phyloP scores from a whole-genome alignment of 164 flowering plant genomes.

The Akebia trifoliata region DNA sequence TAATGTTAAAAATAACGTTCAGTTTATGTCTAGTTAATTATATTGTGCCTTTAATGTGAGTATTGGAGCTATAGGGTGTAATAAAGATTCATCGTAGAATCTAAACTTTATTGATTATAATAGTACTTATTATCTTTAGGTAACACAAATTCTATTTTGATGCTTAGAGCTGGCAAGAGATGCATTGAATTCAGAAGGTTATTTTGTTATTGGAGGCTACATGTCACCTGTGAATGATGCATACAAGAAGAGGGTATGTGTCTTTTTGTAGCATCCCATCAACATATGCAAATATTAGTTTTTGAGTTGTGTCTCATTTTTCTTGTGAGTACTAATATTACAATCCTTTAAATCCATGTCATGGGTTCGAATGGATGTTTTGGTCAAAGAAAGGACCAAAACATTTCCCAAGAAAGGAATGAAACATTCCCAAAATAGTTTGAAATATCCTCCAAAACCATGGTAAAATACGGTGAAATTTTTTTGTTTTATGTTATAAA shows the following conservation, averaged over 20 bases:
- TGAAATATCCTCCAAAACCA: too few relatives aligned
- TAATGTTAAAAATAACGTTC: too few relatives aligned
- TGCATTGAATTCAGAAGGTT: slow-evolving; percentile 63
- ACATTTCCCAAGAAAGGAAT: not conserved
- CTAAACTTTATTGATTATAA: too few relatives aligned
- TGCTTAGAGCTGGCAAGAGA: slow-evolving; percentile 84
- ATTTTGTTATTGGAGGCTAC: slow-evolving; percentile 72
- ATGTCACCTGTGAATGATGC: slow-evolving; percentile 95
- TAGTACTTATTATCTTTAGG: too few relatives aligned
- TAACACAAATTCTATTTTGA: too few relatives aligned
- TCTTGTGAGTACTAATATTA: not conserved
- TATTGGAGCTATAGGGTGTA: too few relatives aligned
- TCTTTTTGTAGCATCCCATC: not conserved
- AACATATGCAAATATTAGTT: not conserved
- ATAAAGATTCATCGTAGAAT: not conserved
- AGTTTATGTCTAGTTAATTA: too few relatives aligned
- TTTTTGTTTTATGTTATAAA: too few relatives aligned
- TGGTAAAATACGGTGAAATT: too few relatives aligned
- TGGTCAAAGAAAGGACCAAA: not conserved
- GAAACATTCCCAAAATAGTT: too few relatives aligned
- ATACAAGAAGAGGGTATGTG: slow-evolving; percentile 70
- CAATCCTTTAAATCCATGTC: not conserved
- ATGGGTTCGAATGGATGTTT: not conserved
- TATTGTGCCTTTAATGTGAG: too few relatives aligned
- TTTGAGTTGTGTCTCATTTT: not conserved